Percentiles rank a stretch among this genome's conserved stretches.
These are phyloP conservation scores for Phyllosticta citriasiana DNA, from an alignment of 2,329 filamentous ascomycete species.

Conservation along the genomic window DNA sequence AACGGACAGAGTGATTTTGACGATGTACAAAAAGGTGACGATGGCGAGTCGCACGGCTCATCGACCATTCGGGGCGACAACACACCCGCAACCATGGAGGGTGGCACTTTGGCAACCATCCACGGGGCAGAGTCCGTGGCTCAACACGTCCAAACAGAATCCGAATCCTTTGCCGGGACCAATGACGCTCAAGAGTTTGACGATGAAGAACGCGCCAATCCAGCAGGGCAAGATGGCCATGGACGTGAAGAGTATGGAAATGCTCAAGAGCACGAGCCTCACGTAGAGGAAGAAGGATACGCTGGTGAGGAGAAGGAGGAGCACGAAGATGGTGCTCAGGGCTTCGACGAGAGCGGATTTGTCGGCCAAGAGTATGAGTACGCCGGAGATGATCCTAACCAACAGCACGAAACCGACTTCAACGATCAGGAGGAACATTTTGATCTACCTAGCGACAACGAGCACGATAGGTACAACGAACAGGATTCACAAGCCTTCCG, in stretches of 20 bases:
- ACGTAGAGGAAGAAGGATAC: background rate
- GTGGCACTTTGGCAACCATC: background rate
- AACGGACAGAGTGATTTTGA: slow-evolving; percentile 37
- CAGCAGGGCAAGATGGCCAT: background rate
- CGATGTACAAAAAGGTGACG: slow-evolving; percentile 32
- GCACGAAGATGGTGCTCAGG: background rate
- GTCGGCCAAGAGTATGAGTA: slow-evolving; percentile 2
- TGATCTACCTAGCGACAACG: background rate
- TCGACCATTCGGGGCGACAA: slow-evolving; percentile 26
- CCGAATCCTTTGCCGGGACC: background rate
- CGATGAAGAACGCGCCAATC: background rate
- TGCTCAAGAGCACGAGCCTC: background rate
- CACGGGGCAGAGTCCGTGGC: background rate
- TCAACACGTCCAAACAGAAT: background rate
- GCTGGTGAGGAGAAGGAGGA: background rate
- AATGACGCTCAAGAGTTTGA: background rate
- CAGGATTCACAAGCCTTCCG: background rate
- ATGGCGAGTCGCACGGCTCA: slow-evolving; percentile 18
- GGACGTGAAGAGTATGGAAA: background rate
- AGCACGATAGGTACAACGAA: background rate
- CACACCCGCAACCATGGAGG: slow-evolving; percentile 12
- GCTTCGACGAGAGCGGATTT: background rate
- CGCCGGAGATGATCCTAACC: slow-evolving; percentile 2
- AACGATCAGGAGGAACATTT: background rate
- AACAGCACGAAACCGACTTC: background rate